Evolutionary conservation across 202 grass and related monocot genomes (phyloP), one percentile per base, ranked within the genome.

Genomic region (Eragrostis tef): DNA sequence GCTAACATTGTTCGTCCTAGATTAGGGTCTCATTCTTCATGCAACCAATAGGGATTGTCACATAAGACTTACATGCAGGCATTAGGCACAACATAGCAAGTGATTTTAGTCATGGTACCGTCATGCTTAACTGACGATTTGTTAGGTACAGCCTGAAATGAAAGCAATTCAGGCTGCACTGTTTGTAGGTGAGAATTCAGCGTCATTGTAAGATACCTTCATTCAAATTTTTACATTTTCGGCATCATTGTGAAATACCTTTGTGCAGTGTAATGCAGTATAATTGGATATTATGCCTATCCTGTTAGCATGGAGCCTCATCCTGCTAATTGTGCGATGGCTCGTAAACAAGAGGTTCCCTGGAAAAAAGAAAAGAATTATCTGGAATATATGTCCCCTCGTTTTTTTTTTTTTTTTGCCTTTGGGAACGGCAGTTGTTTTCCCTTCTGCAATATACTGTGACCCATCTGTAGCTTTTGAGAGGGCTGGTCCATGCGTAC

Each of bases 11-110:
- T 60, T 78, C 51, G 67, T 63, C 24, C 61, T 75, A 83, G 67
- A 54, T 46, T 64, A 79, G 88, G 74, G 74, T 83, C 61, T 83
- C 76, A 73, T 86, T 86, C 74, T 36, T 85, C 72, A 68, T 79
- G 79, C 61, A 69, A 41, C 74, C 60, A 83, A 61, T 79, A 90
- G 73, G 49, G 62, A 86, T 79, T 83, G 54, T 83, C 31, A 86
- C 79, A 86, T 83, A 90, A 74, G 79, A 83, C 59, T 86, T 69
- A 76, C 76, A 86, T 12, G 48, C 67, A 83, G 79, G 75, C 74
- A 74, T 81, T 83, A 89, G 83, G 83, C 67, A 86, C 83, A 86
- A 36, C 73, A 63, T 86, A 83, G 74, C 36, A 78, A 78, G 74
- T 83, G 62, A 79, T 83, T 89, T 79, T 86, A 86, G 83, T 83